Conservation (phyloP, 2,329 filamentous ascomycete species). For the Teratosphaeria nubilosa region DNA sequence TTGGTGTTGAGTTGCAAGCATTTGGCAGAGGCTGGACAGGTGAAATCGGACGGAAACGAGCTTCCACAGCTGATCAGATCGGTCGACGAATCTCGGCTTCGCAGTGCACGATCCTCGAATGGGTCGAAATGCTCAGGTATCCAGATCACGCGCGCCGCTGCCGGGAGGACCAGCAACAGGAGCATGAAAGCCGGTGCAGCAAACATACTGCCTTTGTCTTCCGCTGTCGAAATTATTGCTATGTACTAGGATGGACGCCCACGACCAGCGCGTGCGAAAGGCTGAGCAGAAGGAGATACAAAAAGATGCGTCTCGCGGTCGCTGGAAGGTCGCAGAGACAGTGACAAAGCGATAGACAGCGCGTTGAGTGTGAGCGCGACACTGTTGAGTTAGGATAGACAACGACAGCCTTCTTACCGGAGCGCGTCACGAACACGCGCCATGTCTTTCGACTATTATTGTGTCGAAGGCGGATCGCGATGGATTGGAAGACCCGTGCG, state of each 20-base stretch:
- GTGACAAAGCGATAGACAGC: neutral
- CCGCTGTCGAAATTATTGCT: neutral
- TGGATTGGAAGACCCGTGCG: neutral
- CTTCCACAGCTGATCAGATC: constrained; percentile 20
- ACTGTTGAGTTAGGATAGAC: neutral
- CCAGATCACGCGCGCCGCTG: constrained; percentile 16
- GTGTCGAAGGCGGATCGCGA: neutral
- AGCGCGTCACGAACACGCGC: constrained; percentile 2
- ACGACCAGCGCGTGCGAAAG: constrained; percentile 5
- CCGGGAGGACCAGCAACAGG: constrained; percentile 1
- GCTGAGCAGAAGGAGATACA: neutral
- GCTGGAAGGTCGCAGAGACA: constrained; percentile 2
- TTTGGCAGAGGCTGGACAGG: constrained; percentile 45
- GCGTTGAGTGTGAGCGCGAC: neutral
- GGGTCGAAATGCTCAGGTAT: constrained; percentile 15
- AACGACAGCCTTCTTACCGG: constrained; percentile 1
- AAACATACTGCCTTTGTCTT: neutral
- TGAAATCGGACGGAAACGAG: constrained; percentile 54
- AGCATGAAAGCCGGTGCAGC: neutral
- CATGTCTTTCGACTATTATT: neutral
- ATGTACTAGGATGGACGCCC: neutral
- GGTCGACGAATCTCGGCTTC: constrained; percentile 12
- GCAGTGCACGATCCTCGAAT: constrained; percentile 3
- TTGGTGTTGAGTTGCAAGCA: constrained; percentile 52
- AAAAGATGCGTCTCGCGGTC: neutral